A percentile compares a stretch with the other conserved stretches of the same genome.
Conservation (phyloP, 148 eudicot genomes). For the Agrostemma githago region DNA sequence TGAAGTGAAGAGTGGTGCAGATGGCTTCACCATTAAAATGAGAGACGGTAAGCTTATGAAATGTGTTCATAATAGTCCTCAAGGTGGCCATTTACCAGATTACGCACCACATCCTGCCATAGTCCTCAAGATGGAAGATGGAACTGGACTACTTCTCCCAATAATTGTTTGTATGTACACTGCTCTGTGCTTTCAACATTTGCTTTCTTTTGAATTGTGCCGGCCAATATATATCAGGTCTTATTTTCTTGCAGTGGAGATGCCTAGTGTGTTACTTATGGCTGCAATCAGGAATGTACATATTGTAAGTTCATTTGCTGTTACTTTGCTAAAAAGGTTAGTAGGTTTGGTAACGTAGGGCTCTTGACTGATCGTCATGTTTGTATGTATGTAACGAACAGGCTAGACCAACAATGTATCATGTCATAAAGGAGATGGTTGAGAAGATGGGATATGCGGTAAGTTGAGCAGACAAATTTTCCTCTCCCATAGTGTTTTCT, state of each 20-base stretch:
- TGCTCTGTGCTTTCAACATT: slow-evolving; percentile 1
- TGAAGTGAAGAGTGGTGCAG: slow-evolving; percentile 86
- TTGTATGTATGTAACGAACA: slow-evolving; percentile 26
- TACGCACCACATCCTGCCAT: slow-evolving; percentile 95
- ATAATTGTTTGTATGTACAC: slow-evolving; percentile 82
- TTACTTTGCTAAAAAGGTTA: neutral
- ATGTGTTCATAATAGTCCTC: slow-evolving; percentile 85
- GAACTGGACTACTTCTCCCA: slow-evolving; percentile 87
- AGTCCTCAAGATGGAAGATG: slow-evolving; percentile 97
- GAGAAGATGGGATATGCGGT: slow-evolving; percentile 94
- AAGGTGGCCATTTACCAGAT: slow-evolving; percentile 80
- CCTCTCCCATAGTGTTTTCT: neutral
- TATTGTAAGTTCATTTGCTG: slow-evolving; percentile 46
- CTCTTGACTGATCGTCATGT: neutral
- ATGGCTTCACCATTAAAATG: slow-evolving; percentile 86
- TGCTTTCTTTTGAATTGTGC: neutral
- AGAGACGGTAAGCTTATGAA: slow-evolving; percentile 73
- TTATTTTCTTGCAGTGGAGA: slow-evolving; percentile 66
- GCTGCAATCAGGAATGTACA: slow-evolving; percentile 86
- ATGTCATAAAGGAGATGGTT: slow-evolving; percentile 82
- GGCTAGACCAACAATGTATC: slow-evolving; percentile 95
- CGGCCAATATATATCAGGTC: slow-evolving; percentile 8
- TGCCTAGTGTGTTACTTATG: slow-evolving; percentile 86
- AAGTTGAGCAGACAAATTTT: slow-evolving; percentile 21
- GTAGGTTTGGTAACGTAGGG: neutral